phyloP scores from a whole-genome alignment of 2,329 filamentous ascomycete species.

The Xylariales sp. region DNA sequence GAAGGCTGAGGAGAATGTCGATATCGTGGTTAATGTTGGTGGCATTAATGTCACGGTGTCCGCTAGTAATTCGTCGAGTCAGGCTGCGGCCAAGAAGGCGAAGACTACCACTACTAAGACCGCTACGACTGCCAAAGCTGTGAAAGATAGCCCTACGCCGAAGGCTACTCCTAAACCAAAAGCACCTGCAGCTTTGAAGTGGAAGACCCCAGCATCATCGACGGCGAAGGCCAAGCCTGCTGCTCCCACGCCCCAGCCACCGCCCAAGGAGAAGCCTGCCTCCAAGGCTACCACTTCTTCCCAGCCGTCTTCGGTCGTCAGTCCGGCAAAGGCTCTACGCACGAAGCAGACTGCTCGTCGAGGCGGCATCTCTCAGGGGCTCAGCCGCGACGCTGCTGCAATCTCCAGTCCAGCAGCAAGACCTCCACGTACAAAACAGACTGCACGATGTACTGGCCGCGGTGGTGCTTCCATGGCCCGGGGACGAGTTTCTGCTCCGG shows the following conservation, averaged over 20 bases:
- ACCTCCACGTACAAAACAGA: too few relatives aligned
- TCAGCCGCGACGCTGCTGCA: too few relatives aligned
- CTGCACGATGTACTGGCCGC: background rate
- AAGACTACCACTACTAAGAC: background rate
- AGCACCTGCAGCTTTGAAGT: too few relatives aligned
- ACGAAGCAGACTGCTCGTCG: constrained; percentile 23
- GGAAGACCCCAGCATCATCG: too few relatives aligned
- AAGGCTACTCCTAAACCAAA: too few relatives aligned
- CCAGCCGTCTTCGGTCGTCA: constrained; percentile 5
- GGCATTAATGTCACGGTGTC: constrained; percentile 25
- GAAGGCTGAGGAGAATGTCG: constrained; percentile 23
- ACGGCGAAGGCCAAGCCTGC: too few relatives aligned
- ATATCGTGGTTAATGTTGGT: constrained; percentile 20
- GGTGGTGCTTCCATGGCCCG: too few relatives aligned
- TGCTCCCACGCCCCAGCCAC: too few relatives aligned
- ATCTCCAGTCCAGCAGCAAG: too few relatives aligned
- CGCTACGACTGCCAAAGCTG: constrained; percentile 8
- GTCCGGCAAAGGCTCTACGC: constrained; percentile 2
- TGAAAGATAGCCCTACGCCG: constrained; percentile 8
- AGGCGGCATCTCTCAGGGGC: constrained; percentile 16
- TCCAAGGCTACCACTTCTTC: constrained; percentile 4
- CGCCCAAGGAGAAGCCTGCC: too few relatives aligned
- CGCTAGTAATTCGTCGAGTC: constrained; percentile 14
- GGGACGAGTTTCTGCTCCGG: too few relatives aligned
- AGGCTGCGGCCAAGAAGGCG: constrained; percentile 6